Percentiles rank a stretch among this genome's conserved stretches.
These are phyloP conservation scores for Rhododendron ovatum DNA, from an alignment of 148 eudicot species.

Conservation along the genomic window DNA sequence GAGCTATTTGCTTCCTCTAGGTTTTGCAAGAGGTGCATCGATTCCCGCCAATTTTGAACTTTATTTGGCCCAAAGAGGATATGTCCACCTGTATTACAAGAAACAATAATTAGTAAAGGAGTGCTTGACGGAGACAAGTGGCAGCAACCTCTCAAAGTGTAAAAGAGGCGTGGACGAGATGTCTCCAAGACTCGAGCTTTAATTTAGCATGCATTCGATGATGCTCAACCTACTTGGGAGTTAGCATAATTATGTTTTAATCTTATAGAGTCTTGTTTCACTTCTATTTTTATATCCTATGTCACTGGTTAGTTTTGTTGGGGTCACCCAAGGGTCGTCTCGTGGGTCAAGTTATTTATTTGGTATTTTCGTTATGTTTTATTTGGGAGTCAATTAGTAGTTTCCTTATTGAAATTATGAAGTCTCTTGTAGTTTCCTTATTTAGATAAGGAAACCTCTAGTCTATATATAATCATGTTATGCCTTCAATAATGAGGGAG, in stretches of 20 bases:
- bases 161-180: not conserved
- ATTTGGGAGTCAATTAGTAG: not conserved
- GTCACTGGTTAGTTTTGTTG: not conserved
- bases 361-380: not conserved
- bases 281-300: not conserved
- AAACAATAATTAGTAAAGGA: too few relatives aligned
- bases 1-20: too few relatives aligned
- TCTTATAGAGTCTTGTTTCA: not conserved
- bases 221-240: not conserved
- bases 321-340: not conserved
- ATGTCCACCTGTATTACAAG: too few relatives aligned
- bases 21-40: too few relatives aligned
- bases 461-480: too few relatives aligned
- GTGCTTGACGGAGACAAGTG: not conserved
- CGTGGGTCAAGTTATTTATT: not conserved
- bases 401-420: too few relatives aligned
- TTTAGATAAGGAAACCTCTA: too few relatives aligned
- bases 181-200: not conserved
- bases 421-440: too few relatives aligned
- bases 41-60: too few relatives aligned
- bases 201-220: not conserved
- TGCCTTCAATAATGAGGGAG: too few relatives aligned
- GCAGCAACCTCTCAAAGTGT: not conserved
- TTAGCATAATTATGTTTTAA: not conserved
- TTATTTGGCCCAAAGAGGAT: too few relatives aligned